A percentile compares a stretch with the other conserved stretches of the same genome.
Conservation (phyloP, 2,329 filamentous ascomycete genomes). For the Albophoma yamanashiensis region DNA sequence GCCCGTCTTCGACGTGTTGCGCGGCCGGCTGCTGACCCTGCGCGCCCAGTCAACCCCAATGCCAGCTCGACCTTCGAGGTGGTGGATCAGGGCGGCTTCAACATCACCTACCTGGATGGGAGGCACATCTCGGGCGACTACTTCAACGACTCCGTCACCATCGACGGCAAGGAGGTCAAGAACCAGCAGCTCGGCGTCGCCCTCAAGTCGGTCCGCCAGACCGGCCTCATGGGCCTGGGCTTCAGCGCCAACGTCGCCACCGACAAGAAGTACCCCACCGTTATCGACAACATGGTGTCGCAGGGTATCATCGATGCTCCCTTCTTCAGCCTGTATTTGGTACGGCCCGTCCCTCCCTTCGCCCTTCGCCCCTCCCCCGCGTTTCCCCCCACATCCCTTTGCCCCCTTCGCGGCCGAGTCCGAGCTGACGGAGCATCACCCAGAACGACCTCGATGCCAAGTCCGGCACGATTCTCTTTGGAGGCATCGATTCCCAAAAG, state of each 20-base stretch:
- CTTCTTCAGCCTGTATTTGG: slow-evolving; percentile 59
- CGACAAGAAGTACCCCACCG: slow-evolving; percentile 35
- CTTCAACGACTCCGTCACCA: slow-evolving; percentile 42
- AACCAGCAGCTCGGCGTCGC: slow-evolving; percentile 47
- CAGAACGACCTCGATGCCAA: slow-evolving; percentile 51
- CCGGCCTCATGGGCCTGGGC: slow-evolving; percentile 49
- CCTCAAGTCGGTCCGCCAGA: slow-evolving; percentile 32
- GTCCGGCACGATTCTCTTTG: slow-evolving; percentile 65
- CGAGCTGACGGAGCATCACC: neutral
- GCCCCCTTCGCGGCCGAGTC: neutral
- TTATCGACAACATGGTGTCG: slow-evolving; percentile 53
- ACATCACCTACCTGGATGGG: slow-evolving; percentile 51
- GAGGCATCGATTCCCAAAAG: slow-evolving; percentile 66
- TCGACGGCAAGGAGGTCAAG: slow-evolving; percentile 35
- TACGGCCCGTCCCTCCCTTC: slow-evolving; percentile 11
- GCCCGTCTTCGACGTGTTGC: too few relatives aligned
- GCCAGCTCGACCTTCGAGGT: slow-evolving; percentile 37
- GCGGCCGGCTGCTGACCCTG: neutral
- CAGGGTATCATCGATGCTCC: slow-evolving; percentile 51
- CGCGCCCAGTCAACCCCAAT: slow-evolving; percentile 22
- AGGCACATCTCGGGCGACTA: slow-evolving; percentile 45
- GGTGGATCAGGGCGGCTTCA: slow-evolving; percentile 33
- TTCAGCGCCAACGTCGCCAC: slow-evolving; percentile 41
- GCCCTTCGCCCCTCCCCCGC: neutral
- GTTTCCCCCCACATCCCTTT: too few relatives aligned